These are phyloP conservation scores for Lepidium africanum DNA, from an alignment of 345 rosid species.

Conservation along the genomic window DNA sequence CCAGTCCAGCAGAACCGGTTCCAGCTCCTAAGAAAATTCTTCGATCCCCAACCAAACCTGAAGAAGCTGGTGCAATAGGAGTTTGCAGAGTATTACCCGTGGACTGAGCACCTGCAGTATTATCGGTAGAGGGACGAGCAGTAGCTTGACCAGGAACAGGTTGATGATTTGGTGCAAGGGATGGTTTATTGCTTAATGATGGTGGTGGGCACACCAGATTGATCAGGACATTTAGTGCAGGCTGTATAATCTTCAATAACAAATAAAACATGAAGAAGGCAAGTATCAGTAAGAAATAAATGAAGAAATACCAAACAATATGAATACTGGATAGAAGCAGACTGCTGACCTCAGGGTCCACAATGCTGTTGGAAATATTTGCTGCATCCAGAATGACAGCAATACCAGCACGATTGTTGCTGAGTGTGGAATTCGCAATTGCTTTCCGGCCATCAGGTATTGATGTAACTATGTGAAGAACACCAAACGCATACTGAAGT, in stretches of 20 bases:
- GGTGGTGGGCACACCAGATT: slow-evolving; percentile 99
- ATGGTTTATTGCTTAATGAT: slow-evolving; percentile 83
- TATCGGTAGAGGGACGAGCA: slow-evolving; percentile 35
- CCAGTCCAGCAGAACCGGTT: slow-evolving; percentile 98
- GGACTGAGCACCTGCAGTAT: slow-evolving; percentile 34
- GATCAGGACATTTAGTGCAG: slow-evolving; percentile 83
- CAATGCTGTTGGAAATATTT: slow-evolving; percentile 68
- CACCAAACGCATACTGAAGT: slow-evolving; percentile 96
- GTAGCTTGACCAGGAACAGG: slow-evolving; percentile 37
- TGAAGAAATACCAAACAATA: slow-evolving; percentile 5
- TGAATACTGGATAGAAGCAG: not conserved
- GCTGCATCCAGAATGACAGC: slow-evolving; percentile 94
- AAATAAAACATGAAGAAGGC: slow-evolving; percentile 2
- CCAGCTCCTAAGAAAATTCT: slow-evolving; percentile 94
- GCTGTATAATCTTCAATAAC: slow-evolving; percentile 78
- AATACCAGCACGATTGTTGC: slow-evolving; percentile 85
- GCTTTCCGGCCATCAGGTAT: slow-evolving; percentile 79
- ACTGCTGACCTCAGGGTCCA: slow-evolving; percentile 81
- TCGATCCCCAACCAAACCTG: slow-evolving; percentile 94
- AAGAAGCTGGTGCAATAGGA: slow-evolving; percentile 45
- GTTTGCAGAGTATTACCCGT: slow-evolving; percentile 43
- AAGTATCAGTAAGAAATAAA: slow-evolving; percentile 14
- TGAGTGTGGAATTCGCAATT: slow-evolving; percentile 75
- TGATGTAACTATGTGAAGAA: slow-evolving; percentile 83
- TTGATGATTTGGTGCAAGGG: slow-evolving; percentile 28